These are phyloP conservation scores for Dioscorea zingiberensis DNA, from an alignment of 106 monocot genomes.

Conservation along the genomic window DNA sequence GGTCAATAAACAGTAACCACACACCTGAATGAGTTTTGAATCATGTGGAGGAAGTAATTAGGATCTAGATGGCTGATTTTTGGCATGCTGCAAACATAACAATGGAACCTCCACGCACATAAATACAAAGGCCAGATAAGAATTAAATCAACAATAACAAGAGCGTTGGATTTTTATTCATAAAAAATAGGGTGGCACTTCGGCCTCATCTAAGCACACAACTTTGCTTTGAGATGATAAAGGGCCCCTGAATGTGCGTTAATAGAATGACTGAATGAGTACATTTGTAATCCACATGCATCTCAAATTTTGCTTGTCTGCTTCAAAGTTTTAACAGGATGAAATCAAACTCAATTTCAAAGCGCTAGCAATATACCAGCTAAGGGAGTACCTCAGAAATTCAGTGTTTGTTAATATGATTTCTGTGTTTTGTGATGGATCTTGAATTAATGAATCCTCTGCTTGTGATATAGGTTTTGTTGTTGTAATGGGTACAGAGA, in stretches of 20 bases:
- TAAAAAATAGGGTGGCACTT: conserved; percentile 81
- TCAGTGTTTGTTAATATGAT: too few species aligned
- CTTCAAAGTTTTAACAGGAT: too few species aligned
- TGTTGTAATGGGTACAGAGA: too few species aligned
- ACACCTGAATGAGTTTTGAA: conserved; percentile 69
- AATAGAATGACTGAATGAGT: conserved; percentile 59
- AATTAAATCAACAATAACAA: conserved; percentile 58
- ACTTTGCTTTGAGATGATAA: conserved; percentile 35
- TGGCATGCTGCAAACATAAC: conserved; percentile 41
- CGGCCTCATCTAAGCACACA: conserved; percentile 60
- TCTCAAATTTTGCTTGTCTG: too few species aligned
- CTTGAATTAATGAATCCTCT: too few species aligned
- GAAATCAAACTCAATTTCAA: too few species aligned
- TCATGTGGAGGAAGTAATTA: conserved; percentile 27
- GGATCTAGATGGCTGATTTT: conserved; percentile 12
- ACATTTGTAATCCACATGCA: not conserved
- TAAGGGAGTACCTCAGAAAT: too few species aligned
- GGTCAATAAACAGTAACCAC: not conserved
- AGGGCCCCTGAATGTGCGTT: conserved; percentile 25
- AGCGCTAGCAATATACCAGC: too few species aligned
- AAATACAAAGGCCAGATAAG: conserved; percentile 84
- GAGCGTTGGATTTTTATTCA: conserved; percentile 73
- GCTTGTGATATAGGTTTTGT: too few species aligned
- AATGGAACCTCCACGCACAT: conserved; percentile 96
- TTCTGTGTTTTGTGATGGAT: conserved; percentile 12